Evolutionary conservation across 257 asterid species (phyloP), one percentile per base, ranked within the genome.

Genomic region (Primulina tabacum): DNA sequence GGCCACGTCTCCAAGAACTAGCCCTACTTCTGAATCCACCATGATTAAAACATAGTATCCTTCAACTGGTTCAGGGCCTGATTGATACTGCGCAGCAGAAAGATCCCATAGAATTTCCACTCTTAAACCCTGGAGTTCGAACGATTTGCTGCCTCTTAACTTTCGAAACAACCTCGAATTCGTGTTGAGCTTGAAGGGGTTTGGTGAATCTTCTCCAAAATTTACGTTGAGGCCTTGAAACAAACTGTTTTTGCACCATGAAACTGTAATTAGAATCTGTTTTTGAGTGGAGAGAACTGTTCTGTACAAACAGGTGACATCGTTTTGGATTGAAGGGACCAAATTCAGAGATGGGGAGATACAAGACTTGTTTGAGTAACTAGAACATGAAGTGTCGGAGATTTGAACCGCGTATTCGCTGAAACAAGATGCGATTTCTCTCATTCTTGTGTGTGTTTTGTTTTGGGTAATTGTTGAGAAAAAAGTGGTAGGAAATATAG

Each of bases 1-100:
- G 10, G 70, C 83, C 71, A 84, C 6, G 61, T 80, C 90, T 5
- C 98, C 98, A 57, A 90, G 80, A 32, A 68, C 4, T 29, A 84
- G 71, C 32, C 80, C 83, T 61, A 84, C 74, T 68, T 86, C 91
- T 21, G 91, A 85, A 66, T 90, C 91, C 2, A 90, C 71, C 5
- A 77, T 76, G 61, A 89, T 58, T 60, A 84, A 11, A 17, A 90
- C 76, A 74, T 77, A 88, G 68, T 67, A 92, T 6, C 89, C 89
- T 59, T 78, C 85, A 43, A 80, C n/a, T 1, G 98, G 98, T 57
- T 90, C 97, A 7, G 92, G 93, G 24, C 98, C 89, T 4, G 84
- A 4, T 29, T 73, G 81, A 80, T 83, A 90, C 11, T 81, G 84
- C 68, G 96, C 96, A 6, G 84, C 32, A n/a, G 92, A 89, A 3